Percentiles rank a stretch among this genome's conserved stretches.
phyloP scores from a whole-genome alignment of 805 yeast species.

The Sporopachydermia quercuum region DNA sequence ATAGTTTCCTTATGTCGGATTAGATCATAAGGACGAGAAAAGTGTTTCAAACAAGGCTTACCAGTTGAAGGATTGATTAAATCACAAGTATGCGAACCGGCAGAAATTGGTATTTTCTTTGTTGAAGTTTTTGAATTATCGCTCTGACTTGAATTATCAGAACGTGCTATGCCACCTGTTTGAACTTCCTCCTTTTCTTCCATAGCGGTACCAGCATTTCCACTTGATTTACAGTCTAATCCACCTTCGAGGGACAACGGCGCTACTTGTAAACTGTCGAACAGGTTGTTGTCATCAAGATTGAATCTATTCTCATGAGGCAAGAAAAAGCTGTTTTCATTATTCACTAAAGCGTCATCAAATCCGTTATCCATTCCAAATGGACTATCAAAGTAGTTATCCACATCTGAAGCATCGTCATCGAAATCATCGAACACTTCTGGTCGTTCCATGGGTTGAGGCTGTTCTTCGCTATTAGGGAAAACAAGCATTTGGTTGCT shows the following conservation, averaged over 20 bases:
- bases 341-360: too few relatives aligned
- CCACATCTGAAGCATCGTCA: slow-evolving; percentile 1
- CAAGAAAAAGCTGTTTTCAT: too few relatives aligned
- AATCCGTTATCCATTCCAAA: neutral
- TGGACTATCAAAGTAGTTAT: neutral
- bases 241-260: neutral
- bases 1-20: slow-evolving; percentile 94
- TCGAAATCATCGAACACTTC: neutral
- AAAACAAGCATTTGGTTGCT: neutral
- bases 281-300: neutral
- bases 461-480: neutral
- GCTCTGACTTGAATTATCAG: too few relatives aligned
- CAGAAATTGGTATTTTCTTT: neutral
- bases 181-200: neutral
- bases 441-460: neutral
- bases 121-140: too few relatives aligned
- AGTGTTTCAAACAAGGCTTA: slow-evolving; percentile 55
- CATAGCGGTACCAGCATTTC: neutral
- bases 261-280: neutral
- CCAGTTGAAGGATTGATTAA: slow-evolving; percentile 48
- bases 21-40: slow-evolving; percentile 88
- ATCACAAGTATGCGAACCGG: slow-evolving; percentile 32
- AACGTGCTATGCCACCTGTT: slow-evolving; percentile 2
- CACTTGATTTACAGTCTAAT: neutral
- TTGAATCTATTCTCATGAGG: neutral